Conservation (phyloP, 2,329 filamentous ascomycete species). For the Paraphaeosphaeria minitans region DNA sequence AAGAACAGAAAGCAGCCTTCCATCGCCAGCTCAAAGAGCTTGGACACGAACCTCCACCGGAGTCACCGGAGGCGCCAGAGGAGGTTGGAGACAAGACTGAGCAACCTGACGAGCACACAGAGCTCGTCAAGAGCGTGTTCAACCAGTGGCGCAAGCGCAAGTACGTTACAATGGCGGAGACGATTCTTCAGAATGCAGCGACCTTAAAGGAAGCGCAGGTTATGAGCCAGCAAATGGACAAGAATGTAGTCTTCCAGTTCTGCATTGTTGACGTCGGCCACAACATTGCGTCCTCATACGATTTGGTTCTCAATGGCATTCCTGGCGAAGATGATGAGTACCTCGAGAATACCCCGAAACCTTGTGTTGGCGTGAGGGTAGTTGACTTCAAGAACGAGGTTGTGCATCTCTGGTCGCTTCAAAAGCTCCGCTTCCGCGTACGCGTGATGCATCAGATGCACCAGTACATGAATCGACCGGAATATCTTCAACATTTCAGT, state of each 20-base stretch:
- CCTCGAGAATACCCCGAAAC: slow-evolving; percentile 81
- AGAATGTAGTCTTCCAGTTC: slow-evolving; percentile 93
- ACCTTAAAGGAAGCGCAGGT: slow-evolving; percentile 94
- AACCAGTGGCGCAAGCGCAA: slow-evolving; percentile 81
- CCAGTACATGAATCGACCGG: slow-evolving; percentile 93
- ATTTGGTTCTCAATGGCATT: slow-evolving; percentile 91
- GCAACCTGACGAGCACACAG: slow-evolving; percentile 72
- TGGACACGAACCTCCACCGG: slow-evolving; percentile 58
- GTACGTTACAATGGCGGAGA: slow-evolving; percentile 93
- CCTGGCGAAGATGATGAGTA: slow-evolving; percentile 83
- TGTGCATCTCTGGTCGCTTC: slow-evolving; percentile 90
- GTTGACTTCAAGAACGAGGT: slow-evolving; percentile 88
- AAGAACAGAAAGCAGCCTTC: slow-evolving; percentile 81
- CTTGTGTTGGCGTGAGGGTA: slow-evolving; percentile 87
- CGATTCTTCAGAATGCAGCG: slow-evolving; percentile 84
- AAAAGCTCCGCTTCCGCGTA: slow-evolving; percentile 87
- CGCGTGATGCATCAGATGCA: slow-evolving; percentile 95
- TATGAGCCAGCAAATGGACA: slow-evolving; percentile 95
- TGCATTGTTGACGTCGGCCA: slow-evolving; percentile 89
- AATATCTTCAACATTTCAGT: slow-evolving; percentile 91
- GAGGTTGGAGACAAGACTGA: slow-evolving; percentile 23
- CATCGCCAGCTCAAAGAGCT: slow-evolving; percentile 79
- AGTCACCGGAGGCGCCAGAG: slow-evolving; percentile 42
- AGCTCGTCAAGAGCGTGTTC: slow-evolving; percentile 68
- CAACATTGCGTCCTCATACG: slow-evolving; percentile 88